phyloP scores from a whole-genome alignment of 208 protist genomes.

The Crithidia acanthocephali region DNA sequence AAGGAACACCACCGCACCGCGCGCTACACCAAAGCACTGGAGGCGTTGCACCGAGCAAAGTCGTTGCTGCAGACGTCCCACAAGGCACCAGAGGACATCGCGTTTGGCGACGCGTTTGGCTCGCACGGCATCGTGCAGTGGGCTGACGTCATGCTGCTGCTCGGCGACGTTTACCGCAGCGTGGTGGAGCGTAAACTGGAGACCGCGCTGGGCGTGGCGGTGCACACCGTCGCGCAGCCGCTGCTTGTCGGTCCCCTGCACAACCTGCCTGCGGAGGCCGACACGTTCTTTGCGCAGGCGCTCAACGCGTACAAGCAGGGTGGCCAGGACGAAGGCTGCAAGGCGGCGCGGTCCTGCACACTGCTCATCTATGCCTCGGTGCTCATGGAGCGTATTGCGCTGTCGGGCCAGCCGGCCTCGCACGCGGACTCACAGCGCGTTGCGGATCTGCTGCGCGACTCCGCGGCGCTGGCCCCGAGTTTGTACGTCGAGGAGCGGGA shows the following conservation, averaged over 20 bases:
- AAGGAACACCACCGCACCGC: slow-evolving; percentile 56
- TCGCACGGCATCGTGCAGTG: slow-evolving; percentile 37
- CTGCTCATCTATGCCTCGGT: slow-evolving; percentile 53
- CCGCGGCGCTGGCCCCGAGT: slow-evolving; percentile 23
- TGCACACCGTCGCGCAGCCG: slow-evolving; percentile 40
- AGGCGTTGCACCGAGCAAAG: slow-evolving; percentile 70
- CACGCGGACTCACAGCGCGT: slow-evolving; percentile 41
- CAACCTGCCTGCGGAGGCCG: slow-evolving; percentile 49
- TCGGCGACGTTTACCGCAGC: slow-evolving; percentile 69
- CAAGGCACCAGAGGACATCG: slow-evolving; percentile 37
- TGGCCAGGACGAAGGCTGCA: slow-evolving; percentile 37
- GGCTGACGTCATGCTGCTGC: slow-evolving; percentile 43
- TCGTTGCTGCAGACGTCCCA: slow-evolving; percentile 59
- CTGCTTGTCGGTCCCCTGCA: slow-evolving; percentile 50
- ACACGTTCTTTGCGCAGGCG: slow-evolving; percentile 50
- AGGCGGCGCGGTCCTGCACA: slow-evolving; percentile 33
- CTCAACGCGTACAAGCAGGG: slow-evolving; percentile 55
- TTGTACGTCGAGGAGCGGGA: slow-evolving; percentile 27
- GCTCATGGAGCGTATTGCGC: slow-evolving; percentile 39
- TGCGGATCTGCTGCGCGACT: slow-evolving; percentile 44
- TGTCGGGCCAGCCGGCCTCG: slow-evolving; percentile 39
- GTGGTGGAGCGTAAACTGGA: slow-evolving; percentile 55
- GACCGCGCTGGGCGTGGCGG: slow-evolving; percentile 19
- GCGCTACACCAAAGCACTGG: slow-evolving; percentile 84
- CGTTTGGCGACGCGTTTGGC: slow-evolving; percentile 57